Percentiles rank a stretch among this genome's conserved stretches.
Evolutionary conservation across 2,329 filamentous ascomycete species (phyloP).

Genomic region (Aspergillus sp.): DNA sequence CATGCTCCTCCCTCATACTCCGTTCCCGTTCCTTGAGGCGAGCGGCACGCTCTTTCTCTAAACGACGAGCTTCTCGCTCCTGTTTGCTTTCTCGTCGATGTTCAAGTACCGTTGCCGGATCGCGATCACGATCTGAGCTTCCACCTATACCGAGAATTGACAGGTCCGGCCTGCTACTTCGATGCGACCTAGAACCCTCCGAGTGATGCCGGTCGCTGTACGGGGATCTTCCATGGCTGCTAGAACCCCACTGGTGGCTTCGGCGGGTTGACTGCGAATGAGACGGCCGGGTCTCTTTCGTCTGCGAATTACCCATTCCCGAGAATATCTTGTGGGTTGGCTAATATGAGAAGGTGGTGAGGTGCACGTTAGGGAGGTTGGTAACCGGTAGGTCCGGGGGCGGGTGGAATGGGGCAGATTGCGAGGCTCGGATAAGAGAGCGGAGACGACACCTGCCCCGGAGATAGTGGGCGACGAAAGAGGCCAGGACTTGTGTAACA

Average conservation of each 20-base stretch:
- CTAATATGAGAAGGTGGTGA: conserved; percentile 1
- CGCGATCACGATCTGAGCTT: conserved; percentile 51
- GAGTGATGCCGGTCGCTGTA: conserved; percentile 30
- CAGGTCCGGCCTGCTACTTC: conserved; percentile 59
- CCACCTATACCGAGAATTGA: conserved; percentile 58
- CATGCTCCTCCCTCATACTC: conserved; percentile 86
- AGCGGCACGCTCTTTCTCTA: conserved; percentile 75
- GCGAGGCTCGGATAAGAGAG: conserved; percentile 22
- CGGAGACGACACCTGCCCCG: conserved; percentile 16
- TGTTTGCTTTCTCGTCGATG: conserved; percentile 81
- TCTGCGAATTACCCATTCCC: conserved; percentile 48
- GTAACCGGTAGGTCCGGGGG: neutral
- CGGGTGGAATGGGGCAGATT: conserved; percentile 12
- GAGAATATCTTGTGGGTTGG: conserved; percentile 6
- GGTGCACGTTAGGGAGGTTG: neutral
- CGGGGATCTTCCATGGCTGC: conserved; percentile 29
- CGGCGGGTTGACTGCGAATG: conserved; percentile 27
- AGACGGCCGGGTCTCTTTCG: conserved; percentile 45
- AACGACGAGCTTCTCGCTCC: conserved; percentile 80
- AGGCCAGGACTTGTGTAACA: neutral
- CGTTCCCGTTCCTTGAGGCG: conserved; percentile 82
- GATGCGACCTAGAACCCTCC: conserved; percentile 48
- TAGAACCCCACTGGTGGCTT: conserved; percentile 29
- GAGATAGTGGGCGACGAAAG: conserved; percentile 10
- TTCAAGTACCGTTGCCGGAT: conserved; percentile 51